Conservation (phyloP, 1,284 basidiomycete genomes). For the Heterobasidion irregulare region DNA sequence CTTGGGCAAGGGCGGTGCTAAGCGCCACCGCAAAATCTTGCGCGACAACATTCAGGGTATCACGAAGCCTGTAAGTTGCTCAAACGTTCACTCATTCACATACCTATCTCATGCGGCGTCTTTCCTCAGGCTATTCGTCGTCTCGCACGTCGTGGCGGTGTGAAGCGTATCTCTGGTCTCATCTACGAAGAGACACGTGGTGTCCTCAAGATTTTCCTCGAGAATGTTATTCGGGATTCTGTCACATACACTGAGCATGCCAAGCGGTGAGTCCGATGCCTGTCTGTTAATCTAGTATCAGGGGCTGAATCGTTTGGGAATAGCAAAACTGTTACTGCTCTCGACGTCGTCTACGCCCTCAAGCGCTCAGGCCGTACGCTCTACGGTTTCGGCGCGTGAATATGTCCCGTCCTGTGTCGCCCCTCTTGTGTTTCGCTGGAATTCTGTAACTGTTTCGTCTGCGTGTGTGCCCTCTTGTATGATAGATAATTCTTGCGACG, state of each 20-base stretch:
- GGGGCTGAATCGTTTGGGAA: neutral
- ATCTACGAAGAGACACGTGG: conserved; percentile 83
- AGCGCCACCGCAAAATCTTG: conserved; percentile 66
- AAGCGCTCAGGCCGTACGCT: conserved; percentile 78
- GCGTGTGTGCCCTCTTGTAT: neutral
- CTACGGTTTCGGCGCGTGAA: conserved; percentile 69
- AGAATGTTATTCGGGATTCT: conserved; percentile 77
- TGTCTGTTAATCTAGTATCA: neutral
- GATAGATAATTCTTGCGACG: neutral
- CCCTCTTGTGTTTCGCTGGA: neutral
- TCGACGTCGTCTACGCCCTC: conserved; percentile 77
- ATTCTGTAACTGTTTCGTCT: neutral
- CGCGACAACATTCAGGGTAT: conserved; percentile 74
- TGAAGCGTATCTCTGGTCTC: conserved; percentile 77
- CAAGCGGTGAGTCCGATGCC: conserved; percentile 45
- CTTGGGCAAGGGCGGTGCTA: conserved; percentile 66
- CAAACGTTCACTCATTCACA: neutral
- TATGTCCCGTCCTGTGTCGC: neutral
- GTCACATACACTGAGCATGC: conserved; percentile 89
- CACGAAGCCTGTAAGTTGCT: conserved; percentile 37
- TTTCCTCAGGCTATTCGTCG: conserved; percentile 64
- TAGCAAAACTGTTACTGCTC: conserved; percentile 79
- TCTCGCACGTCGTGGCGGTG: conserved; percentile 80
- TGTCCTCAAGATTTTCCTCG: conserved; percentile 79
- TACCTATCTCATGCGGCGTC: neutral